These are phyloP conservation scores for Colletotrichum plurivorum DNA, from an alignment of 2,329 filamentous ascomycete species.

Conservation along the genomic window DNA sequence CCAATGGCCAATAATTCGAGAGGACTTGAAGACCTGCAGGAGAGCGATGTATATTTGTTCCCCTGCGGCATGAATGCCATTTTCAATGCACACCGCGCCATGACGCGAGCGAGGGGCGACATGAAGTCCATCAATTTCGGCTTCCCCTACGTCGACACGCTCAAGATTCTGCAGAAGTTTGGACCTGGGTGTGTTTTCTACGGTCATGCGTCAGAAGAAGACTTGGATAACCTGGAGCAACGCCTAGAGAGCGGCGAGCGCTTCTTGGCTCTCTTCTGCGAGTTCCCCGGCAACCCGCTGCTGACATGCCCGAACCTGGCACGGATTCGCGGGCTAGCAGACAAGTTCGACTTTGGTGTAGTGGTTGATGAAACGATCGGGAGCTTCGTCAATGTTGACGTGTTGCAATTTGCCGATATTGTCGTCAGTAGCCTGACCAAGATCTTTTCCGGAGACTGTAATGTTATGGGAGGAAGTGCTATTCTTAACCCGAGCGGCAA, in stretches of 20 bases:
- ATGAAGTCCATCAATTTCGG: conserved; percentile 90
- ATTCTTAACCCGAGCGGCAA: conserved; percentile 76
- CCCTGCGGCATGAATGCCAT: conserved; percentile 96
- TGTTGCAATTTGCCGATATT: conserved; percentile 89
- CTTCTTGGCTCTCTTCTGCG: conserved; percentile 89
- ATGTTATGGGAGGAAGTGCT: conserved; percentile 93
- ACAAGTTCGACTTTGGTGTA: conserved; percentile 88
- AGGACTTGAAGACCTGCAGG: conserved; percentile 76
- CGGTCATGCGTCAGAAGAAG: conserved; percentile 81
- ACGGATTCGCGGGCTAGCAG: conserved; percentile 84
- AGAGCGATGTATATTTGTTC: conserved; percentile 91
- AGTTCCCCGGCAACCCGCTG: conserved; percentile 94
- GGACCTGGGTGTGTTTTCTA: conserved; percentile 92
- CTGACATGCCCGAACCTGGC: conserved; percentile 86
- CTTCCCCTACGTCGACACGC: conserved; percentile 97
- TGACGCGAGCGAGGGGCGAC: conserved; percentile 75
- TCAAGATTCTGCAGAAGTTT: conserved; percentile 96
- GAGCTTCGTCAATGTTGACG: conserved; percentile 95
- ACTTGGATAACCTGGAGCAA: conserved; percentile 86
- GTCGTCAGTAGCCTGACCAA: conserved; percentile 97
- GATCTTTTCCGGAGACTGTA: conserved; percentile 96
- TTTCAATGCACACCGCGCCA: conserved; percentile 84
- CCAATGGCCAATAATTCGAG: conserved; percentile 64
- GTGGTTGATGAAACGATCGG: conserved; percentile 97
- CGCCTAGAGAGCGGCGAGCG: conserved; percentile 80